Evolutionary conservation across 2,329 filamentous ascomycete genomes (phyloP), one percentile per base, ranked within the genome.

Genomic region (Aureobasidium pullulans): DNA sequence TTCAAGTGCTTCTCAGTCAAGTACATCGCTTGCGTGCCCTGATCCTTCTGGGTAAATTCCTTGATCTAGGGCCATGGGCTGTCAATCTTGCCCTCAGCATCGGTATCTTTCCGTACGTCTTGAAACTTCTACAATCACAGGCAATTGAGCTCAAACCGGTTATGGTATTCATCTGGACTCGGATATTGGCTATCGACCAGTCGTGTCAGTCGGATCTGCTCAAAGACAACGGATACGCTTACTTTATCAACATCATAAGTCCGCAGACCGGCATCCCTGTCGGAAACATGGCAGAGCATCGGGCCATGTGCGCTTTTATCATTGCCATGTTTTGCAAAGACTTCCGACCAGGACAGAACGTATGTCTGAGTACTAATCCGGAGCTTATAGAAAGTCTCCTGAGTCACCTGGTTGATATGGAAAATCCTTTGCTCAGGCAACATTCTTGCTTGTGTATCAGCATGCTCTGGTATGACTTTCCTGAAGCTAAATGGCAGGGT

Each of bases 101-200:
- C 62, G 94, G 94, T 28, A 99, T 99, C 63, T 99, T 99, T 73
- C 94, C 94, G 0, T 99, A 99, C 70, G 94, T 99, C n/a, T 78
- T 99, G 36, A 99, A 99, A 74, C 79, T 99, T 29, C 78, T 99
- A 16, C 94, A 99, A 72, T 97, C 94, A 4, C 93, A 95, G 48
- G 94, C 94, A 0, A 84, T 90, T 48, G 94, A 99, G 72, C 77
- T 99, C 62, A 97, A 97, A 70, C 93, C 94, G 0, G 92, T 97
- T 62, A 97, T 99, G 94, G 92, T 99, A 5, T 99, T 97, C 73
- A 99, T 99, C 63, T 99, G 94, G 94, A 92, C 94, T 6, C 84
- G 94, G 50, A 90, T 99, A 44, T 84, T 99, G 64, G 94, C 94
- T 7, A 94, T 99, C 6, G 94, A 99, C 69, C 86, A 94, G 61